Percentiles rank a stretch among this genome's conserved stretches.
phyloP scores from a whole-genome alignment of 2,329 filamentous ascomycete species.

The Curvularia sp. region DNA sequence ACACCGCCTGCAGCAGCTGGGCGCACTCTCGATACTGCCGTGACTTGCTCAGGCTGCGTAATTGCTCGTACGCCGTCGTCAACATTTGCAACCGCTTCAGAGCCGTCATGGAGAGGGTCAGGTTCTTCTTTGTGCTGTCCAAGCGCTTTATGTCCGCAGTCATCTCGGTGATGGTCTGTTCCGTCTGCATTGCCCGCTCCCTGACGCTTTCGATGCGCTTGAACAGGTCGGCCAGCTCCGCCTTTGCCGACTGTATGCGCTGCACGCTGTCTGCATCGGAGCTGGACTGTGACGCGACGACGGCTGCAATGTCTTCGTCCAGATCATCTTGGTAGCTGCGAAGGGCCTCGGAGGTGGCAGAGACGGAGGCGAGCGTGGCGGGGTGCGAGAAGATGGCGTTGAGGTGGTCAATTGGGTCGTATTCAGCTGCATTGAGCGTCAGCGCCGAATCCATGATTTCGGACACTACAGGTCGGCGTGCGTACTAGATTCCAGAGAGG shows the following conservation, averaged over 20 bases:
- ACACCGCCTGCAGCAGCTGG: constrained; percentile 88
- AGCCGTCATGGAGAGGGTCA: constrained; percentile 97
- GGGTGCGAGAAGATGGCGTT: constrained; percentile 94
- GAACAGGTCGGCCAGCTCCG: constrained; percentile 88
- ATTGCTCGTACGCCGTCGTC: constrained; percentile 97
- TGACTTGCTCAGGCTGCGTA: constrained; percentile 80
- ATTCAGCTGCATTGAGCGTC: constrained; percentile 68
- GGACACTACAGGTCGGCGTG: constrained; percentile 16
- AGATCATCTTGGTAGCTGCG: constrained; percentile 81
- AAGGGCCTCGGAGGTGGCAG: constrained; percentile 75
- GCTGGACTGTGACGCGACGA: constrained; percentile 78
- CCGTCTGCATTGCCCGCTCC: constrained; percentile 86
- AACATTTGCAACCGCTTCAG: constrained; percentile 97
- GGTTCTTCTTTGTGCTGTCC: constrained; percentile 94
- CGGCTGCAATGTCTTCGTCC: constrained; percentile 74
- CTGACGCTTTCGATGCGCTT: constrained; percentile 94
- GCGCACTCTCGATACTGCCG: constrained; percentile 95
- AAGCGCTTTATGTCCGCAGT: constrained; percentile 98
- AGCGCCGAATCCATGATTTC: constrained; percentile 30
- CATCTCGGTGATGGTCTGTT: constrained; percentile 97
- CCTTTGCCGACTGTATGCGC: constrained; percentile 89
- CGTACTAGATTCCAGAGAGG: constrained; percentile 51
- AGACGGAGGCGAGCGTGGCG: constrained; percentile 79
- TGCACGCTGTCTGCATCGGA: constrained; percentile 87
- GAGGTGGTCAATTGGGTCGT: constrained; percentile 90